A percentile compares a stretch with the other conserved stretches of the same genome.
phyloP scores from a whole-genome alignment of 2,329 filamentous ascomycete species.

The Rhynchosporium graminicola region DNA sequence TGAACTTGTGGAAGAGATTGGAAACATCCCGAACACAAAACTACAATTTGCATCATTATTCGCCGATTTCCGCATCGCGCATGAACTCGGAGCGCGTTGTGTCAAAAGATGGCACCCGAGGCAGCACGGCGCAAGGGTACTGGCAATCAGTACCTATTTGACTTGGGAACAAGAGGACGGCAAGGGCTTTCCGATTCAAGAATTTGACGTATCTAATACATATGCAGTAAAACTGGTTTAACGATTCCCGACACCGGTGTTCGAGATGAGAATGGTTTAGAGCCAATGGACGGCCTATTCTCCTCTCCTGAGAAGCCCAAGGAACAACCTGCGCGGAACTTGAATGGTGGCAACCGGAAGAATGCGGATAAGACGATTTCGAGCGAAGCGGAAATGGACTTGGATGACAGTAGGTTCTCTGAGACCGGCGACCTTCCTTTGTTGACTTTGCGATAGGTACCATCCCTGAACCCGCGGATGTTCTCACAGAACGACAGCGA shows the following conservation, averaged over 20 bases:
- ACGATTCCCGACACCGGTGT: constrained; percentile 74
- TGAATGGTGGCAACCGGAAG: constrained; percentile 15
- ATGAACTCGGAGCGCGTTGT: constrained; percentile 7
- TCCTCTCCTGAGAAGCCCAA: constrained; percentile 73
- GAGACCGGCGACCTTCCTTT: background rate
- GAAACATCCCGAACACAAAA: background rate
- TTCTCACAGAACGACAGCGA: constrained; percentile 44
- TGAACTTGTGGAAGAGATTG: background rate
- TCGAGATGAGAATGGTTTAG: constrained; percentile 90
- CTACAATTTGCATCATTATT: background rate
- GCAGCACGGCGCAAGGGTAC: constrained; percentile 34
- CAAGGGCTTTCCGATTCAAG: constrained; percentile 34
- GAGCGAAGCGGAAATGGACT: constrained; percentile 61
- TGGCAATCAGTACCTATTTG: constrained; percentile 51
- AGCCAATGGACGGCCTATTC: constrained; percentile 83
- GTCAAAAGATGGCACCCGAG: constrained; percentile 25
- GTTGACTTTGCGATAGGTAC: constrained; percentile 44
- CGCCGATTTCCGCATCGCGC: background rate
- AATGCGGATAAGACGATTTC: constrained; percentile 47
- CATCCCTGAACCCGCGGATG: constrained; percentile 49
- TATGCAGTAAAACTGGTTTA: constrained; percentile 80
- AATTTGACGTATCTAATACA: constrained; percentile 27
- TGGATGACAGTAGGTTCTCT: constrained; percentile 56
- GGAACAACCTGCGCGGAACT: constrained; percentile 10
- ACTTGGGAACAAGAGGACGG: constrained; percentile 54